Evolutionary conservation across 1,284 basidiomycete species (phyloP), one percentile per base, ranked within the genome.

Genomic region (Moniliella sp.): DNA sequence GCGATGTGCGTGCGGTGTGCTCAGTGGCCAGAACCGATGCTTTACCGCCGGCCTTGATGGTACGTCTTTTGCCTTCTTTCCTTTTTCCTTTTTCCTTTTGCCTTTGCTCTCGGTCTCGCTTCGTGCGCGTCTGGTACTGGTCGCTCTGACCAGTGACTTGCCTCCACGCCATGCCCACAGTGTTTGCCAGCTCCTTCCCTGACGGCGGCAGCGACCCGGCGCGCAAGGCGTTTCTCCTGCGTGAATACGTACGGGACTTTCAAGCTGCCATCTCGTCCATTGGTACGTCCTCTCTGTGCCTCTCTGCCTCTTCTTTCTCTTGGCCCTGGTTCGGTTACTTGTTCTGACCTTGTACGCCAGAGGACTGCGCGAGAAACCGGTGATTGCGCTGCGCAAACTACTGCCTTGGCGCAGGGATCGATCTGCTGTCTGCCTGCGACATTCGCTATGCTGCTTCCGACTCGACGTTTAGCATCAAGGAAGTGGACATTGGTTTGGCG

Each of bases 401-500:
- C 4, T 71, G 73, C 7, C 62, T 78, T 30, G 84, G 84, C 0
- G 68, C 86, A 0, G 79, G 71, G 0, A 53, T 70, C 32, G 69
- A 94, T 60, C 69, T 88, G 40, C 68, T 78, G 11, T 65, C 69
- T 0, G 75, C 77, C 0, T 81, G 79, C 54, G 84, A 91, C 54
- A 68, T 91, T 8, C 69, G 84, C 0, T 74, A 77, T 41, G 73
- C 75, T 1, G 69, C 78, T 0, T 25, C 23, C 21, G 19, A 9
- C 31, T 2, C 14, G 15, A 9, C 15, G 15, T 15, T 26, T 4
- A 19, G 27, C 16, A 23, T 25, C 11, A 18, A 32, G 78, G 83
- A 93, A 68, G 77, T 83, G 5, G 80, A 84, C 50, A 71, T 83
- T 5, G 83, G 80, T 0, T 66, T 91, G 0, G 82, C 83, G 2